These are phyloP conservation scores for Heterobasidion annosum DNA, from an alignment of 1,284 basidiomycete species.

Conservation along the genomic window DNA sequence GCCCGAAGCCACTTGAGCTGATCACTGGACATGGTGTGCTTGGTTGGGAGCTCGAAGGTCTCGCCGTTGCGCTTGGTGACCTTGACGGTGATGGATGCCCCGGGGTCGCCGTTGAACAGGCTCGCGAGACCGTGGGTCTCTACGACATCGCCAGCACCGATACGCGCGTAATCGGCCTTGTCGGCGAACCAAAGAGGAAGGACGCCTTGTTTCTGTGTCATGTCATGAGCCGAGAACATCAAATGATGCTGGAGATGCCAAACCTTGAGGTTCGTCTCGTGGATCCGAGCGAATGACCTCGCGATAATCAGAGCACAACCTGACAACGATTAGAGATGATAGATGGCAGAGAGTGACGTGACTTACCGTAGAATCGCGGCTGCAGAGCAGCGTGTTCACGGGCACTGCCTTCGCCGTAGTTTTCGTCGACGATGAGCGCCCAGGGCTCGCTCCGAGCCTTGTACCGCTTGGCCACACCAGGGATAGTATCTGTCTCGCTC, in stretches of 20 bases:
- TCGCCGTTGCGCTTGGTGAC: conserved; percentile 66
- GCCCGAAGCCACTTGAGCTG: conserved; percentile 83
- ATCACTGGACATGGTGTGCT: conserved; percentile 84
- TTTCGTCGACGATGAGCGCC: conserved; percentile 93
- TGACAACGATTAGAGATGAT: conserved; percentile 17
- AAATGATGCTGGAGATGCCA: conserved; percentile 1
- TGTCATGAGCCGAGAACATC: conserved; percentile 2
- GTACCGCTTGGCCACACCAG: conserved; percentile 81
- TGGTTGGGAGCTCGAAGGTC: conserved; percentile 60
- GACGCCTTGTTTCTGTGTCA: conserved; percentile 82
- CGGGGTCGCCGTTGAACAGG: conserved; percentile 44
- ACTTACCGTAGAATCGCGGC: conserved; percentile 85
- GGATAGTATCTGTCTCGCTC: conserved; percentile 72
- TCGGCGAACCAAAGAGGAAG: conserved; percentile 89
- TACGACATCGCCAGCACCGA: conserved; percentile 71
- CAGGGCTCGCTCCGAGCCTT: conserved; percentile 80
- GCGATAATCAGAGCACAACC: conserved; percentile 81
- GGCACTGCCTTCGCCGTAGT: conserved; percentile 97
- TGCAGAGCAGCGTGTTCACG: conserved; percentile 97
- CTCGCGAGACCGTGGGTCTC: conserved; percentile 48
- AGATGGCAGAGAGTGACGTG: neutral
- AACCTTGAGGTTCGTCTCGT: conserved; percentile 95
- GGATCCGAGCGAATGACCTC: conserved; percentile 95
- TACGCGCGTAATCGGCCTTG: conserved; percentile 75
- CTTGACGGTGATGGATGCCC: conserved; percentile 50